phyloP scores from a whole-genome alignment of 1,139 yeast genomes.

The Pichia cactophila region DNA sequence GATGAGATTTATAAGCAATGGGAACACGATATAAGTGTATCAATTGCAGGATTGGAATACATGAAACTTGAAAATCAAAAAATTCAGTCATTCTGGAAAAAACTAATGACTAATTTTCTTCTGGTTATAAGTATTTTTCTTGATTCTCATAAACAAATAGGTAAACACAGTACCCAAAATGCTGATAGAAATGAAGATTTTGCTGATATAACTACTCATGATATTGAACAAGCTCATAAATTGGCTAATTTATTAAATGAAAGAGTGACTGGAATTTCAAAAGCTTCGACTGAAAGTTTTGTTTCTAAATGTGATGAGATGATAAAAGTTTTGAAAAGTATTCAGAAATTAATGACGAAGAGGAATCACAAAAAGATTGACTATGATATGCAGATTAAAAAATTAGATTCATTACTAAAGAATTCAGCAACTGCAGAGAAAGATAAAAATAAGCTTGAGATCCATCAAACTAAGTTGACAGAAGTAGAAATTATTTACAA shows the following conservation, averaged over 20 bases:
- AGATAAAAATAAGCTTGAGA: conserved; percentile 32
- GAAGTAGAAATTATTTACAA: conserved; percentile 30
- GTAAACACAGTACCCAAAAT: neutral
- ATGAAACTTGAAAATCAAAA: conserved; percentile 33
- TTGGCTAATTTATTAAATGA: conserved; percentile 30
- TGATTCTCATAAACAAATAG: conserved; percentile 31
- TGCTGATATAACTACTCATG: conserved; percentile 24
- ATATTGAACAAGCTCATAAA: conserved; percentile 25
- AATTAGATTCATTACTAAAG: conserved; percentile 35
- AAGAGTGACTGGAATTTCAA: conserved; percentile 25
- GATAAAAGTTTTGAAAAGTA: conserved; percentile 33
- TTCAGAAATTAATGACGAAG: conserved; percentile 37
- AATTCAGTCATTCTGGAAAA: conserved; percentile 34
- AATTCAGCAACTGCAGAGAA: conserved; percentile 34
- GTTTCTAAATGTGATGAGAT: conserved; percentile 34
- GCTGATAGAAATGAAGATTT: conserved; percentile 21
- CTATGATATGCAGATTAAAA: conserved; percentile 33
- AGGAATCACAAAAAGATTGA: conserved; percentile 39
- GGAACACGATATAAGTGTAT: conserved; percentile 37
- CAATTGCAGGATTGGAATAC: conserved; percentile 39
- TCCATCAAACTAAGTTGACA: conserved; percentile 29
- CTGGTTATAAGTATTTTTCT: conserved; percentile 30
- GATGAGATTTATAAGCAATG: conserved; percentile 38
- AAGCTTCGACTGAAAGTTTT: conserved; percentile 33
- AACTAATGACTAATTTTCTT: conserved; percentile 31